Conservation (phyloP, 441 rosid genomes). For the Euphorbia schlechtendalii region DNA sequence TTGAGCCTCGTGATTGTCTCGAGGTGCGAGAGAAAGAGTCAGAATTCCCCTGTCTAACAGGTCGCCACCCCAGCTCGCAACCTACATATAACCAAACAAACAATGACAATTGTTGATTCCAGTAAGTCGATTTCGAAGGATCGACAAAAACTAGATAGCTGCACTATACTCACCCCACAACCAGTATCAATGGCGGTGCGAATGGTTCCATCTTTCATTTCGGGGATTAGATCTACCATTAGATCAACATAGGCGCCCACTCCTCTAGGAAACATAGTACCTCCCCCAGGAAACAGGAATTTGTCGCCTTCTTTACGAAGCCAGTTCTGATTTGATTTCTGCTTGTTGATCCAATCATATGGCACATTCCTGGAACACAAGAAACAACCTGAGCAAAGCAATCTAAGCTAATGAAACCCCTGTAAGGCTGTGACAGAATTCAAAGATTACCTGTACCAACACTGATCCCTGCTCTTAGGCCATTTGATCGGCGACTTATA, state of each 20-base stretch:
- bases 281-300: conserved; percentile 93
- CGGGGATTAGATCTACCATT: conserved; percentile 93
- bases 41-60: conserved; percentile 78
- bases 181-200: conserved; percentile 96
- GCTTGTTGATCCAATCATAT: conserved; percentile 90
- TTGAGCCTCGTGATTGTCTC: conserved; percentile 98
- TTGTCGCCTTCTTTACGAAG: conserved; percentile 83
- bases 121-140: neutral
- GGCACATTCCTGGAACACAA: conserved; percentile 76
- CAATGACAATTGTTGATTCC: neutral
- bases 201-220: conserved; percentile 82
- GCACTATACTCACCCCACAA: conserved; percentile 85
- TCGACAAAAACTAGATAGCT: neutral
- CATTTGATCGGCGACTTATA: conserved; percentile 87
- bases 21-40: conserved; percentile 94
- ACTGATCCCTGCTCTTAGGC: conserved; percentile 85
- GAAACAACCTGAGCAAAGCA: neutral
- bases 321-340: conserved; percentile 97
- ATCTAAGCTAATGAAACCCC: neutral
- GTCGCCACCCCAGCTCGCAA: conserved; percentile 99
- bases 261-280: conserved; percentile 95
- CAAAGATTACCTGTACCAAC: conserved; percentile 90
- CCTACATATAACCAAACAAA: conserved; percentile 33
- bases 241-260: conserved; percentile 87
- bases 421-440: too few relatives aligned